Base-by-base conservation (phyloP, 2,329 filamentous ascomycete species). In the Diaporthe aspalathi region DNA sequence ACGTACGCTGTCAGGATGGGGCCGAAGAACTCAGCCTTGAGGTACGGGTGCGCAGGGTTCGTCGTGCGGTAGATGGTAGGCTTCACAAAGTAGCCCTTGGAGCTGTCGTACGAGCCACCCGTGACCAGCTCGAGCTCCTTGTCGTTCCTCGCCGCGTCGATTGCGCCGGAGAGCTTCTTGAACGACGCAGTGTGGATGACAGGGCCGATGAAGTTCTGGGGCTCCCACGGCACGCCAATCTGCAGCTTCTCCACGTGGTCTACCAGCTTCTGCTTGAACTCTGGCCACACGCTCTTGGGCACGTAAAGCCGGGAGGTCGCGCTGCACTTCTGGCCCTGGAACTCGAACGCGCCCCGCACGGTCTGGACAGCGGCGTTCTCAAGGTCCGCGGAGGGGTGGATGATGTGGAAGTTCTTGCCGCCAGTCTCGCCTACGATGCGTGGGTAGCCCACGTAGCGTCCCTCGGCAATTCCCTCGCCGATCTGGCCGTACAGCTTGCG, bases 401-500 rank as follows among this genome's bases (percentile, higher is more conserved):
- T 73, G 22, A 88, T 76, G 50, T 85, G 84, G 79, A 87, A 87
- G 77, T 87, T 87, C 82, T 87, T 87, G 65, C 85, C 85, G 65
- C 83, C 82, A 0, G 85, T 87, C 79, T 87, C 85, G 68, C 84
- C 85, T 2, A 87, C 83, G 38, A 87, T 78, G 1, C 84, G 79
- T 0, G 85, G 85, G 76, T 98, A 98, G 76, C 92, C 91, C 74
- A 87, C 86, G 84, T 97, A 98, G 72, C 90, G 92, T 74, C 93
- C 94, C 78, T 94, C 90, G 6, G 93, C 93, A 24, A 97, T 91
- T 50, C 93, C 93, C 74, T 88, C 86, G 14, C 94, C 93, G 77
- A 98, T 97, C 80, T 94, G 89, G 22, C 94, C 94, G 80, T 97
- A 97, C 16, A 98, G 86, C 78, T 91, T 90, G 73, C 94, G 92